Evolutionary conservation across 768 basidiomycete genomes (phyloP), one percentile per base, ranked within the genome.

Genomic region (Calocybe indica): DNA sequence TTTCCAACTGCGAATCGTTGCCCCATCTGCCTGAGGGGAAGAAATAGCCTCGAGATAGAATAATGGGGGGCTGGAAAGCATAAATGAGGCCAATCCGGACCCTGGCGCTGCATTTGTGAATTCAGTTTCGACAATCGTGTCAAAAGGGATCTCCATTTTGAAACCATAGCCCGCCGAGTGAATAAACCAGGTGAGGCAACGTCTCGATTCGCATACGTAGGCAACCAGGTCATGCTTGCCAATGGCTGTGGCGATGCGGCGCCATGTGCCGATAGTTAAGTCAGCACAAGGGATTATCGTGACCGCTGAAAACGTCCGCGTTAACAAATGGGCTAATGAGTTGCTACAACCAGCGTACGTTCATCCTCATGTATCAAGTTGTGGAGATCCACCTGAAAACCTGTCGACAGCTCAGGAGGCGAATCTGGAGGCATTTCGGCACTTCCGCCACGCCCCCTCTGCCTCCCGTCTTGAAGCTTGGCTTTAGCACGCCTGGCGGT

Each of bases 121-220:
- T 44, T 78, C 73, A 5, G 80, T 74, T 30, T 80, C 70, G 13
- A 72, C 54, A 51, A 91, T 82, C 50, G 64, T 73, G 47, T 79
- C 71, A 64, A 85, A 88, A 5, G 86, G 79, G 12, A 91, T 73
- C 51, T 88, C 85, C 85, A 92, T 92, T 64, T 91, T 91, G 74
- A 90, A 91, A 13, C 85, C 79, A 52, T 75, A 76, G 14, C 85
- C 86, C 1, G 67, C 72, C 5, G 84, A 84, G 37, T 81, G 78
- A 47, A 92, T 83, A 62, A 83, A 92, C 90, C 90, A 92, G 4
- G 78, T 78, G 29, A 92, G 66, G 57, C 76, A 81, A 37, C 75
- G 79, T 55, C 78, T 84, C 37, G 61, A 52, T 15, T 89, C 83
- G 61, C 78, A 89, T 9, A 85, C 69, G 62, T 90, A 92, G 1